phyloP scores from a whole-genome alignment of 164 flowering plant species.

The Vitis cinerea region DNA sequence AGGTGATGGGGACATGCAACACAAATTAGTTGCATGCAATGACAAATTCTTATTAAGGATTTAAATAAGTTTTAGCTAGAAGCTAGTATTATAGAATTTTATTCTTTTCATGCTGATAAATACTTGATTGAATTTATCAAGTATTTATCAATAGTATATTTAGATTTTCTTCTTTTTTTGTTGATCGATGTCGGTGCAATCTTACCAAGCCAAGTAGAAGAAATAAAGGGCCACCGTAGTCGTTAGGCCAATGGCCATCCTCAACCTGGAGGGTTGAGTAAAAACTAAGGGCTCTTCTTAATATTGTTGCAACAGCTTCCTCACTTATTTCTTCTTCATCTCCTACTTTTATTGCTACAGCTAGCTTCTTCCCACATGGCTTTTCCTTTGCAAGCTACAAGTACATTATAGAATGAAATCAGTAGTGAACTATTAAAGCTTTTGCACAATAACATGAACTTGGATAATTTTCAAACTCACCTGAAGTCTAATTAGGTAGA shows the following conservation, averaged over 20 bases:
- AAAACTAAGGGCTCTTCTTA: conserved; percentile 30
- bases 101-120: too few relatives aligned
- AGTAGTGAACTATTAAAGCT: neutral
- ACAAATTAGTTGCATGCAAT: too few relatives aligned
- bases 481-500: conserved; percentile 39
- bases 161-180: too few relatives aligned
- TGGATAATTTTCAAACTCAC: conserved; percentile 1
- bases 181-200: too few relatives aligned
- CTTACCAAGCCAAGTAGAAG: conserved; percentile 45
- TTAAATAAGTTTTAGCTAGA: too few relatives aligned
- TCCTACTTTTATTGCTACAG: conserved; percentile 7
- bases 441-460: too few relatives aligned
- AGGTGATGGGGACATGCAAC: too few relatives aligned
- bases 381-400: conserved; percentile 23
- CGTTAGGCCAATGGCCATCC: conserved; percentile 52
- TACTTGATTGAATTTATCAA: too few relatives aligned
- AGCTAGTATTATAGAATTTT: too few relatives aligned
- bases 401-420: neutral
- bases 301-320: conserved; percentile 9
- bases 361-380: neutral
- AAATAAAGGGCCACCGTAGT: conserved; percentile 53
- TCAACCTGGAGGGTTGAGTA: conserved; percentile 41
- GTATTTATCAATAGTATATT: too few relatives aligned
- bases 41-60: too few relatives aligned
- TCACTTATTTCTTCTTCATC: conserved; percentile 14